phyloP scores from a whole-genome alignment of 2,329 filamentous ascomycete species.

The Colletotrichum musae region DNA sequence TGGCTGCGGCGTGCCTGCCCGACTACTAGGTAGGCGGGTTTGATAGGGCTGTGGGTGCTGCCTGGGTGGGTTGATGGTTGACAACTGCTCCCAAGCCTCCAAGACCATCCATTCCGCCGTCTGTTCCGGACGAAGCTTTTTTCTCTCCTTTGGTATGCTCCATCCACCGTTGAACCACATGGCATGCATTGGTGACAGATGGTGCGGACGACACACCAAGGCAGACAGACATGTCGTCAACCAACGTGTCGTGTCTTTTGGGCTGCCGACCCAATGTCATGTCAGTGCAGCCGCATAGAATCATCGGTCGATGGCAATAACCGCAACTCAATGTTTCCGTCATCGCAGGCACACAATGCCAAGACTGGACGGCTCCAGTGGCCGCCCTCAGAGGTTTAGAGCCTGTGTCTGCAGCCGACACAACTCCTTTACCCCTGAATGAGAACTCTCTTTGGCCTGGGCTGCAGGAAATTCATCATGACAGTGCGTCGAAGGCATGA shows the following conservation, averaged over 20 bases:
- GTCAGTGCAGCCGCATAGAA: conserved; percentile 4
- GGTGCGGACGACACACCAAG: conserved; percentile 18
- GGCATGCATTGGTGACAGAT: conserved; percentile 9
- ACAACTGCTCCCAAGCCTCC: conserved; percentile 23
- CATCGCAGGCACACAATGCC: conserved; percentile 3
- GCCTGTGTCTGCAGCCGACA: conserved; percentile 12
- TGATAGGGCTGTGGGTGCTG: background rate
- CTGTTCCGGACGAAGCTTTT: conserved; percentile 32
- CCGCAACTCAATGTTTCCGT: background rate
- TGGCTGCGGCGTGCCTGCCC: background rate
- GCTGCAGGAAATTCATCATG: background rate
- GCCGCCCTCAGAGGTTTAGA: conserved; percentile 11
- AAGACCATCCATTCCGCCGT: conserved; percentile 34
- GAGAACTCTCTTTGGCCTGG: conserved; percentile 2
- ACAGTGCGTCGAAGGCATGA: conserved; percentile 5
- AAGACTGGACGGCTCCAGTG: conserved; percentile 12
- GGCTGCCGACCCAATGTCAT: conserved; percentile 1
- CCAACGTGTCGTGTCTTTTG: conserved; percentile 24
- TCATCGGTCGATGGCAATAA: background rate
- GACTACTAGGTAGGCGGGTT: background rate
- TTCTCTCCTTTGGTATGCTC: no score
- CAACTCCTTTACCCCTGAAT: conserved; percentile 5
- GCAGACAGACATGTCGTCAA: conserved; percentile 6
- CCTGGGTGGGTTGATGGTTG: no score
- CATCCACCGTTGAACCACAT: conserved; percentile 21